Base-by-base conservation (phyloP, 1,284 basidiomycete genomes). In the Neolentinus lepideus region DNA sequence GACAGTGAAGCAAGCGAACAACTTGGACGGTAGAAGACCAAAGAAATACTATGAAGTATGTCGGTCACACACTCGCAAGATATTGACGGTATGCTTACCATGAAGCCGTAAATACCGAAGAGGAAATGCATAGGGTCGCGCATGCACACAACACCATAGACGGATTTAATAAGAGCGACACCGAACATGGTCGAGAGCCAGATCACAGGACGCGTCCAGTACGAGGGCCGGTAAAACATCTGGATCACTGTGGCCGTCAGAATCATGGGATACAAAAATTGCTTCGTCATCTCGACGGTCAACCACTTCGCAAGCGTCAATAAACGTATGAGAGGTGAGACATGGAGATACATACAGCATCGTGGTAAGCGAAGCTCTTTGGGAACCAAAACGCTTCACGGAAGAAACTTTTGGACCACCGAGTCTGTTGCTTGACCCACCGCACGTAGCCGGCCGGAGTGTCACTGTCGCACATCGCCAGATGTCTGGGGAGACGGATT, bases 341-440 rank as follows among this genome's bases (percentile, higher is more conserved):
- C 25, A 43, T 25, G 31, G 26, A 9, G 16, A 14, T 0, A 59
- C 59, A 16, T 46, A 60, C 59, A 45, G 61, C 60, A 19, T 56
- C 33, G 25, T 61, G 56, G 56, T 57, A 60, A 11, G 61, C 61
- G 33, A 62, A 61, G 26, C 54, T 54, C 53, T 58, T 61, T 2
- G 63, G 60, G 56, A 62, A 63, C 60, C 60, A 63, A 53, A 60
- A 60, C 35, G 59, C 59, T 55, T 64, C 63, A n/a, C 63, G 60
- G 58, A 63, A 64, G 54, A 60, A 61, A 1, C 56, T 57, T 55
- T 62, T 61, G 9, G 63, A 64, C 63, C 63, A 64, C 22, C 63
- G 58, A 10, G 61, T 63, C 58, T 64, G 63, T 56, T 64, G 63
- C 57, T 64, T 64, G 54, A 64, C 59, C 63, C 63, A 64, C 24